Conservation (phyloP, 805 yeast species). For the Millerozyma miso region DNA sequence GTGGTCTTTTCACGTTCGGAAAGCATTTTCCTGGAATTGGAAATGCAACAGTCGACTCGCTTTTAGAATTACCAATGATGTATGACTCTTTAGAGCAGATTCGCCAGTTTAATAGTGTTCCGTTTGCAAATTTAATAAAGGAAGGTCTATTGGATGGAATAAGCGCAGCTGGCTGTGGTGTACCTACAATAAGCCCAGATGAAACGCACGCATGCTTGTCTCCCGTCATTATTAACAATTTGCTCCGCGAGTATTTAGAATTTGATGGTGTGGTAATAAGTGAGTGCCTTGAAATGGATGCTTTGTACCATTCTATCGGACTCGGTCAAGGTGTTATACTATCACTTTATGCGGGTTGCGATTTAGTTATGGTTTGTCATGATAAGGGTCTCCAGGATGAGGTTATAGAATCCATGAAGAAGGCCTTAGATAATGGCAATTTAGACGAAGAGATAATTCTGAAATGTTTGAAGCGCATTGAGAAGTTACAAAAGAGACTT, state of each 20-base stretch:
- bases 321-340: constrained; percentile 62
- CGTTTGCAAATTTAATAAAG: constrained; percentile 46
- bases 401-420: constrained; percentile 42
- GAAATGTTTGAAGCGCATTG: constrained; percentile 40
- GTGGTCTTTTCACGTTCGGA: constrained; percentile 52
- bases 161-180: constrained; percentile 61
- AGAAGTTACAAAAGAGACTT: constrained; percentile 35
- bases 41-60: constrained; percentile 53
- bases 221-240: constrained; percentile 47
- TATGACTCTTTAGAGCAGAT: constrained; percentile 52
- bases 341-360: constrained; percentile 64
- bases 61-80: constrained; percentile 56
- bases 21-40: constrained; percentile 70
- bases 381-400: constrained; percentile 51
- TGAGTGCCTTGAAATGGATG: constrained; percentile 62
- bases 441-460: constrained; percentile 40
- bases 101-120: constrained; percentile 45
- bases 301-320: constrained; percentile 58
- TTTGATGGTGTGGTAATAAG: constrained; percentile 56
- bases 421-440: constrained; percentile 37
- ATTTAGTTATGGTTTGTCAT: constrained; percentile 59
- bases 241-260: constrained; percentile 47
- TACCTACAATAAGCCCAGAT: constrained; percentile 55
- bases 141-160: constrained; percentile 48
- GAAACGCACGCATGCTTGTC: constrained; percentile 62